A percentile compares a stretch with the other conserved stretches of the same genome.
Evolutionary conservation across 257 asterid species (phyloP).

Genomic region (Datura wrightii): DNA sequence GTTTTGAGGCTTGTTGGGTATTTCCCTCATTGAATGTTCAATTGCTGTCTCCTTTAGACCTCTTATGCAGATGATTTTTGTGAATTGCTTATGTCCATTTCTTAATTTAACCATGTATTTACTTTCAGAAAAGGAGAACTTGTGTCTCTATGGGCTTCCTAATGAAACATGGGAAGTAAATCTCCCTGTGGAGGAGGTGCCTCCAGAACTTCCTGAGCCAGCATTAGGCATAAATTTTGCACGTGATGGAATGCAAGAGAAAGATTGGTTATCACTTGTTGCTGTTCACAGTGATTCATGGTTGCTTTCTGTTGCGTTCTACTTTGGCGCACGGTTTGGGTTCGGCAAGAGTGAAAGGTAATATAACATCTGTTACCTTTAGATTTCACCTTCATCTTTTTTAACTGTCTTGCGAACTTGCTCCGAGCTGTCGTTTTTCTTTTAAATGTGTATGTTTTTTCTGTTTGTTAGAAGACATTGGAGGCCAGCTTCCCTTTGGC

Average conservation of each 20-base stretch:
- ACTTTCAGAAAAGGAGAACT: slow-evolving; percentile 81
- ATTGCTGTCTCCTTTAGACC: neutral
- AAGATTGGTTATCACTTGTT: slow-evolving; percentile 90
- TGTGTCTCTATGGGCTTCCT: slow-evolving; percentile 89
- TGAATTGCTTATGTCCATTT: slow-evolving; percentile 1
- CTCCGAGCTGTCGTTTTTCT: neutral
- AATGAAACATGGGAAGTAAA: slow-evolving; percentile 90
- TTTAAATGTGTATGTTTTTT: slow-evolving; percentile 2
- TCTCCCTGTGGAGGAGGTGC: slow-evolving; percentile 96
- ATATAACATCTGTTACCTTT: neutral
- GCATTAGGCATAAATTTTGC: slow-evolving; percentile 95
- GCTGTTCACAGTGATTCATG: slow-evolving; percentile 96
- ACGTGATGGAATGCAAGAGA: slow-evolving; percentile 86
- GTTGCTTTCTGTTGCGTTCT: slow-evolving; percentile 93
- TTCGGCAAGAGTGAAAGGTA: slow-evolving; percentile 75
- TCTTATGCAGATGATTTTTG: slow-evolving; percentile 6
- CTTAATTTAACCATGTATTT: neutral
- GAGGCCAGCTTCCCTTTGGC: neutral
- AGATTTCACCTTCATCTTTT: neutral
- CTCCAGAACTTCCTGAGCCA: slow-evolving; percentile 97
- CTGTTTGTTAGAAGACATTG: neutral
- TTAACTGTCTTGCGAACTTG: neutral
- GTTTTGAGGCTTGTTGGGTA: neutral
- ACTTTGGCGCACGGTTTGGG: slow-evolving; percentile 82
- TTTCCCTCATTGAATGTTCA: slow-evolving; percentile 5